Evolutionary conservation across 176 grass and related monocot genomes (phyloP).

Genomic region (Avena atlantica): DNA sequence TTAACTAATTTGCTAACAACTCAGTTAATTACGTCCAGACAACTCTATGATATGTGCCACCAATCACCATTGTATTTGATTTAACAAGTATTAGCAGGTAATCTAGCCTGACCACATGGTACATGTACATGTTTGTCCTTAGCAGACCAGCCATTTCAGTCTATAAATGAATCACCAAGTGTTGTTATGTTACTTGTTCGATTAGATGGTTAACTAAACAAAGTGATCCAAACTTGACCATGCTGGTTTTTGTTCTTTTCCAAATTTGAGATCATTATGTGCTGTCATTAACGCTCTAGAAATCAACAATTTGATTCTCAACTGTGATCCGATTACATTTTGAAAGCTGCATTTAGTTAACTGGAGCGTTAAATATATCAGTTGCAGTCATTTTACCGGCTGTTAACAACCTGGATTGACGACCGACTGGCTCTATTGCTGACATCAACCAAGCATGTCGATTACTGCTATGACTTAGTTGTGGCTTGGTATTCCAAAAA

Average conservation of each 20-base stretch:
- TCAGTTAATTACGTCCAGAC: constrained; percentile 39
- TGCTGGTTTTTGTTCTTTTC: constrained; percentile 38
- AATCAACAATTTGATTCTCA: constrained; percentile 39
- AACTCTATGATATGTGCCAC: constrained; percentile 37
- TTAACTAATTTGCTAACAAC: constrained; percentile 55
- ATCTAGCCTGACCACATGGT: constrained; percentile 32
- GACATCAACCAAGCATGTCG: constrained; percentile 33
- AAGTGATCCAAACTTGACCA: constrained; percentile 45
- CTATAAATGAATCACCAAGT: neutral
- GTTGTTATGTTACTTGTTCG: constrained; percentile 26
- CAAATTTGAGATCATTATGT: constrained; percentile 23
- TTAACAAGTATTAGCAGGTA: constrained; percentile 49
- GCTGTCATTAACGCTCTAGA: constrained; percentile 43
- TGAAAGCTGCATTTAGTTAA: constrained; percentile 25
- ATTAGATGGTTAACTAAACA: constrained; percentile 44
- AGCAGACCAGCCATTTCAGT: constrained; percentile 14
- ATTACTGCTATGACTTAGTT: neutral
- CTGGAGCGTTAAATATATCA: neutral
- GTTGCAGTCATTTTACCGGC: neutral
- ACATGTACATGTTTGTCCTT: constrained; percentile 47
- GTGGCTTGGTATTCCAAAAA: neutral
- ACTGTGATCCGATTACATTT: constrained; percentile 29
- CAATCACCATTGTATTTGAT: constrained; percentile 12
- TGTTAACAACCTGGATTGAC: neutral
- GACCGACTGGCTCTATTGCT: neutral